These are phyloP conservation scores for Talaromyces sp. DNA, from an alignment of 2,329 filamentous ascomycete species.

Conservation along the genomic window DNA sequence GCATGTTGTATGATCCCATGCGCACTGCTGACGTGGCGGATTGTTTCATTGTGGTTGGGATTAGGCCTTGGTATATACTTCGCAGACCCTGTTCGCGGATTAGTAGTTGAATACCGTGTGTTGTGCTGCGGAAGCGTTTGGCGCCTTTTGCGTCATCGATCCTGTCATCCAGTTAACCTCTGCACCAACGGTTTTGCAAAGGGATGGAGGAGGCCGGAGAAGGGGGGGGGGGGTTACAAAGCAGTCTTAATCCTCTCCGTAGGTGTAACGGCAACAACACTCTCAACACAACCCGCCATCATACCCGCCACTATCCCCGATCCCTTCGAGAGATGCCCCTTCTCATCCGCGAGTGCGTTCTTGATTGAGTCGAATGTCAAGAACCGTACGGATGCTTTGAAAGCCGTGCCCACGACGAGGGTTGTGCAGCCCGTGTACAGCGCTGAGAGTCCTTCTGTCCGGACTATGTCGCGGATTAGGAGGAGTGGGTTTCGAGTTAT, in stretches of 20 bases:
- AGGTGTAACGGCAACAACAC: constrained; percentile 64
- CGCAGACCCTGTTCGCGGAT: constrained; percentile 55
- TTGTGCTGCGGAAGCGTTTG: constrained; percentile 50
- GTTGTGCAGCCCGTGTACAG: constrained; percentile 64
- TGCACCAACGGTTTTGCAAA: background rate
- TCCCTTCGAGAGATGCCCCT: constrained; percentile 56
- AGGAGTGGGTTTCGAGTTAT: constrained; percentile 58
- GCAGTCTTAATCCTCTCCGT: constrained; percentile 69
- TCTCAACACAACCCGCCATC: constrained; percentile 61
- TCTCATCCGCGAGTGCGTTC: constrained; percentile 52
- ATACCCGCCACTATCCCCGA: constrained; percentile 64
- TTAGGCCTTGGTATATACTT: constrained; percentile 59
- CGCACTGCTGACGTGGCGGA: constrained; percentile 61
- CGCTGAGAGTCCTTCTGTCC: constrained; percentile 56
- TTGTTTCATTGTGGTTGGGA: constrained; percentile 63
- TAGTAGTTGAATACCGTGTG: constrained; percentile 53
- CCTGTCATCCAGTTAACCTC: background rate
- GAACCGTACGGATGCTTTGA: constrained; percentile 66
- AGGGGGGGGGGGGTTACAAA: constrained; percentile 32
- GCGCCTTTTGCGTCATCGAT: constrained; percentile 60
- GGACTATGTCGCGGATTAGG: constrained; percentile 56
- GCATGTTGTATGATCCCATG: constrained; percentile 62
- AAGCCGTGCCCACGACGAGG: constrained; percentile 60
- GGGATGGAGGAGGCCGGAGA: no score
- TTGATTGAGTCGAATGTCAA: constrained; percentile 66